Evolutionary conservation across 225 moss, liverwort and hornwort genomes (phyloP).

Genomic region (Ulota crispa): DNA sequence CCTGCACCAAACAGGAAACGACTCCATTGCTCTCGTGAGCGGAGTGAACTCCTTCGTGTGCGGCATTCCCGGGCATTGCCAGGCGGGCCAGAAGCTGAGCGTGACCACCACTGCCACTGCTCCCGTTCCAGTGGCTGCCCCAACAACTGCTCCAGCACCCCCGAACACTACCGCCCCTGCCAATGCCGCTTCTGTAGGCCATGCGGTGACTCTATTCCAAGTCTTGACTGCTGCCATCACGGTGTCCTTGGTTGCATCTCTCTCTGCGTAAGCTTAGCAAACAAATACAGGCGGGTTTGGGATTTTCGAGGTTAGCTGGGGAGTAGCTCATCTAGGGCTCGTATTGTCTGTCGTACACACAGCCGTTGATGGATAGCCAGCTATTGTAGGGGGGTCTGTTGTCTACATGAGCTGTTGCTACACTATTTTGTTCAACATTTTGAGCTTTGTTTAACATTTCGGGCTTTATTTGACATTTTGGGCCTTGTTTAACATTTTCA

Average conservation of each 20-base stretch:
- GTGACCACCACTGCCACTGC: background rate
- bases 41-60: constrained; percentile 24
- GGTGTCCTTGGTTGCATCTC: background rate
- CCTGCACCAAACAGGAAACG: constrained; percentile 15
- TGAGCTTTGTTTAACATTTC: no score
- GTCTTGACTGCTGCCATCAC: constrained; percentile 10
- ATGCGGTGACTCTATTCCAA: background rate
- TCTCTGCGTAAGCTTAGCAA: background rate
- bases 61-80: constrained; percentile 12
- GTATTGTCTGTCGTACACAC: background rate
- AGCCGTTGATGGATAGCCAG: background rate
- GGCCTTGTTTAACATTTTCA: no score
- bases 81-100: background rate
- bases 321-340: constrained; percentile 11
- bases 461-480: no score
- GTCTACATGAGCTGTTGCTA: background rate
- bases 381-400: background rate
- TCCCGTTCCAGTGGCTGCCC: background rate
- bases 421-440: background rate
- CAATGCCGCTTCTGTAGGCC: background rate
- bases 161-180: background rate
- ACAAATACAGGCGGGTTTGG: no score
- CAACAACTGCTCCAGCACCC: background rate
- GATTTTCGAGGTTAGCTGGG: background rate
- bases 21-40: background rate